Evolutionary conservation across 2,329 filamentous ascomycete genomes (phyloP).

Genomic region (Aureobasidium sp.): DNA sequence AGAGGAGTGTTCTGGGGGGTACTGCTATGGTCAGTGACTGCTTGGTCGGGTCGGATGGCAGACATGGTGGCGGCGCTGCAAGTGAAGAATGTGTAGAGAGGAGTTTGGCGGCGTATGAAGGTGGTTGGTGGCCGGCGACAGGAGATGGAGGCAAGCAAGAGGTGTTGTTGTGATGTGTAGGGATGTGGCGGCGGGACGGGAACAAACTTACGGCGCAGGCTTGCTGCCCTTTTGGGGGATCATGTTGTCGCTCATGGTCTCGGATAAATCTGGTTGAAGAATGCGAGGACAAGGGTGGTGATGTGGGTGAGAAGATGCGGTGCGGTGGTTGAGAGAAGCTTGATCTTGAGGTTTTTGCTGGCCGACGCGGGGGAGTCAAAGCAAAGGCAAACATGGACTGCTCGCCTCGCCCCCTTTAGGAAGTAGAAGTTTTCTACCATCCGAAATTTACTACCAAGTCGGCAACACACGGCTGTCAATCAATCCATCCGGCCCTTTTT

Average conservation of each 20-base stretch:
- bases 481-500: background rate
- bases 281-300: constrained; percentile 5
- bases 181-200: background rate
- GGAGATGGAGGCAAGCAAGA: background rate
- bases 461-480: background rate
- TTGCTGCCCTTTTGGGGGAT: constrained; percentile 11
- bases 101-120: background rate
- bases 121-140: background rate
- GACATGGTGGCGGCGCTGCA: background rate
- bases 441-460: background rate
- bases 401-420: background rate
- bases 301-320: constrained; percentile 1
- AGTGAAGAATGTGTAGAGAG: background rate
- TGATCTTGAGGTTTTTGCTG: background rate
- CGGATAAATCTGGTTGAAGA: background rate
- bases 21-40: constrained; percentile 38
- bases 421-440: constrained; percentile 1
- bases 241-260: constrained; percentile 7
- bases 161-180: background rate
- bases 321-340: constrained; percentile 8
- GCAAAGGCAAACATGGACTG: constrained; percentile 6
- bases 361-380: background rate
- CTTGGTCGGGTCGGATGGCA: background rate
- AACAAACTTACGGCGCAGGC: constrained; percentile 5
- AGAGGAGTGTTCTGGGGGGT: constrained; percentile 98